Evolutionary conservation across 176 grass and related monocot genomes (phyloP).

Genomic region (Otatea glauca): DNA sequence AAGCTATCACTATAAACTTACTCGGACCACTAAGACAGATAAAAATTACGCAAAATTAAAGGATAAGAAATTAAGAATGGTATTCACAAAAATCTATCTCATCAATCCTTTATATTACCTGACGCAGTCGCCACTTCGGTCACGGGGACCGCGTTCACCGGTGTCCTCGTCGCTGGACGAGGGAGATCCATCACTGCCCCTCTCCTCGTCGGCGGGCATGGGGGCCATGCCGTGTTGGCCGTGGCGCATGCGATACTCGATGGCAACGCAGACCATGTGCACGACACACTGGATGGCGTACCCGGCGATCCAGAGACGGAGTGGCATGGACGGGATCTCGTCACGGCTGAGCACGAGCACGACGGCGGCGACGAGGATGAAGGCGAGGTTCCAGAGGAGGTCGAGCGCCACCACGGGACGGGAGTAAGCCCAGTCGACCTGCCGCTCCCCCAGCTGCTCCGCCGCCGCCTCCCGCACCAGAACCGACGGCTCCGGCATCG

Average conservation of each 20-base stretch:
- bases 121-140: too few species aligned
- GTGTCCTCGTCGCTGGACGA: too few species aligned
- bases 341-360: slow-evolving; percentile 52
- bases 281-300: slow-evolving; percentile 75
- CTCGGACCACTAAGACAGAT: too few species aligned
- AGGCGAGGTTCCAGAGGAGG: slow-evolving; percentile 68
- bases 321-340: slow-evolving; percentile 58
- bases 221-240: too few species aligned
- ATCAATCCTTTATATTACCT: too few species aligned
- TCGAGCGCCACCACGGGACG: slow-evolving; percentile 73
- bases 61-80: too few species aligned
- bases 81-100: too few species aligned
- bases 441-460: slow-evolving; percentile 64
- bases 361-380: slow-evolving; percentile 36
- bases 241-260: neutral
- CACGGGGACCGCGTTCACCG: too few species aligned
- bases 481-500: slow-evolving; percentile 59
- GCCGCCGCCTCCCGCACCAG: slow-evolving; percentile 57
- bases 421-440: slow-evolving; percentile 71
- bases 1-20: too few species aligned
- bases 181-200: too few species aligned
- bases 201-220: too few species aligned
- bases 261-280: slow-evolving; percentile 63
- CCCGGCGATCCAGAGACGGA: slow-evolving; percentile 62
- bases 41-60: too few species aligned